Conservation (phyloP, 2,329 filamentous ascomycete species). For the Stachybotrys chlorohalonatus region DNA sequence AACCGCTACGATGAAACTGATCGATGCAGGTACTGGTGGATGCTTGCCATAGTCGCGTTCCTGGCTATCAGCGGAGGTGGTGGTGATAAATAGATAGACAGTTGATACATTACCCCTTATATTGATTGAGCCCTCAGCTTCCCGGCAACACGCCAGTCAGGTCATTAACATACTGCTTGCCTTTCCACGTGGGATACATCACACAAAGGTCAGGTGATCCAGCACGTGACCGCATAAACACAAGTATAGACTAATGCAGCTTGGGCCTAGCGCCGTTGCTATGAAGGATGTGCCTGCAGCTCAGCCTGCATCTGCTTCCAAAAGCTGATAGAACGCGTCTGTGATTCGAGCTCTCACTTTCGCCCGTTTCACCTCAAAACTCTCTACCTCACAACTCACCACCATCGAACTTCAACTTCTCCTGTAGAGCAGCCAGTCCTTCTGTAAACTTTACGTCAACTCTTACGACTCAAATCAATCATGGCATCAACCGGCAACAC, state of each 20-base stretch:
- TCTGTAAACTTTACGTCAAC: slow-evolving; percentile 2
- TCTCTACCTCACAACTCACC: slow-evolving; percentile 8
- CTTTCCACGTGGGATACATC: too few relatives aligned
- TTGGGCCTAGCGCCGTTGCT: slow-evolving; percentile 22
- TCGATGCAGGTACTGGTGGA: slow-evolving; percentile 55
- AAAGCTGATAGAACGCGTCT: slow-evolving; percentile 11
- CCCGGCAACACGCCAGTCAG: too few relatives aligned
- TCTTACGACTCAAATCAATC: slow-evolving; percentile 5
- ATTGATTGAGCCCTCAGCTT: too few relatives aligned
- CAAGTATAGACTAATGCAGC: slow-evolving; percentile 3
- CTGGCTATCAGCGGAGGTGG: slow-evolving; percentile 45
- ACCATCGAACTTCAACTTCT: slow-evolving; percentile 3
- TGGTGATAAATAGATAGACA: slow-evolving; percentile 37
- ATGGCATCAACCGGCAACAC: slow-evolving; percentile 45
- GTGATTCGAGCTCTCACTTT: slow-evolving; percentile 2
- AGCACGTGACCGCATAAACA: slow-evolving; percentile 8
- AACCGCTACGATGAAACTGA: not conserved
- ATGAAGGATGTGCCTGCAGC: slow-evolving; percentile 10
- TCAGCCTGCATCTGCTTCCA: slow-evolving; percentile 14
- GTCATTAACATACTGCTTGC: too few relatives aligned
- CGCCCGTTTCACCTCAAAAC: slow-evolving; percentile 10
- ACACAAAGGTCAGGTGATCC: not conserved
- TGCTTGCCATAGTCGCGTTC: slow-evolving; percentile 43
- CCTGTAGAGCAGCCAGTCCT: not conserved
- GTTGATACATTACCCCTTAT: too few relatives aligned